Evolutionary conservation across 345 rosid genomes (phyloP).

Genomic region (Gossypium mustelinum): DNA sequence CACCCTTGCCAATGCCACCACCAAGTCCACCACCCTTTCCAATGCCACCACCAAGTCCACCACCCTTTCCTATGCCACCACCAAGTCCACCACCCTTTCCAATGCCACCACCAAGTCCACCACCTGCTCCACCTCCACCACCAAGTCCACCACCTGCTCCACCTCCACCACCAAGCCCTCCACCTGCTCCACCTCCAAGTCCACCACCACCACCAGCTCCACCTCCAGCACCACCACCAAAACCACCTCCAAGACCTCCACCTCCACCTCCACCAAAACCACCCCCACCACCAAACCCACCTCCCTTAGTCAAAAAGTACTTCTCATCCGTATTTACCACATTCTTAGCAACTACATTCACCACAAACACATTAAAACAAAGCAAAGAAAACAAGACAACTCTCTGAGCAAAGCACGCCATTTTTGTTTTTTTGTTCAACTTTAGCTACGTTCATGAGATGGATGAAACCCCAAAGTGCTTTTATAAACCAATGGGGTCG

Average conservation of each 20-base stretch:
- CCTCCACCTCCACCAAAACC: slow-evolving; percentile 15
- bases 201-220: neutral
- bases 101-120: slow-evolving; percentile 2
- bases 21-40: slow-evolving; percentile 17
- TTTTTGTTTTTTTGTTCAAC: slow-evolving; percentile 5
- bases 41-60: slow-evolving; percentile 15
- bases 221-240: slow-evolving; percentile 7
- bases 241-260: slow-evolving; percentile 6
- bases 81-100: slow-evolving; percentile 28
- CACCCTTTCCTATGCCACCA: slow-evolving; percentile 22
- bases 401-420: slow-evolving; percentile 30
- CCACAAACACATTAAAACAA: slow-evolving; percentile 39
- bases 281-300: slow-evolving; percentile 21
- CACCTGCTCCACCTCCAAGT: neutral
- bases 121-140: slow-evolving; percentile 12
- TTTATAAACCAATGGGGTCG: slow-evolving; percentile 24
- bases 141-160: slow-evolving; percentile 28
- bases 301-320: slow-evolving; percentile 19
- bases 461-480: neutral
- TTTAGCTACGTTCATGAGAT: neutral
- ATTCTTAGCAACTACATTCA: slow-evolving; percentile 39
- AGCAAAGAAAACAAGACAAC: slow-evolving; percentile 38
- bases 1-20: slow-evolving; percentile 14
- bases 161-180: slow-evolving; percentile 31
- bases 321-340: slow-evolving; percentile 30